A percentile compares a stretch with the other conserved stretches of the same genome.
Evolutionary conservation across 2,329 filamentous ascomycete species (phyloP).

Genomic region (Rachicladosporium sp.): DNA sequence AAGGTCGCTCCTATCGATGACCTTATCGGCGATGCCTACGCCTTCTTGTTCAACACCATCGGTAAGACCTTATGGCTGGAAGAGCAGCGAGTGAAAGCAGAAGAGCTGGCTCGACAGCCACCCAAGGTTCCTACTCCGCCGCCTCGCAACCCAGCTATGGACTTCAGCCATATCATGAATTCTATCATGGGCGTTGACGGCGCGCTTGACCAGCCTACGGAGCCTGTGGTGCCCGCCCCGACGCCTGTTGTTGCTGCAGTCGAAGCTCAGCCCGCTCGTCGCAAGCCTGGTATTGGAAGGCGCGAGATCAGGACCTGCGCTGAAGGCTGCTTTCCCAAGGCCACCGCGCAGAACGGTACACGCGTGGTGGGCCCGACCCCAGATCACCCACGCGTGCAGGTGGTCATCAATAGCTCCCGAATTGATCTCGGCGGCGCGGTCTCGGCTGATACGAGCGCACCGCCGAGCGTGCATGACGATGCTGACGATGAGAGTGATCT

Average conservation of each 20-base stretch:
- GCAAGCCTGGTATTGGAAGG: slow-evolving; percentile 47
- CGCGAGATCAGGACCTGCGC: slow-evolving; percentile 47
- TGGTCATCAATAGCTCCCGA: slow-evolving; percentile 17
- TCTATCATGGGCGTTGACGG: slow-evolving; percentile 13
- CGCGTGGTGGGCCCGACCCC: slow-evolving; percentile 3
- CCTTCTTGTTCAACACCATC: slow-evolving; percentile 58
- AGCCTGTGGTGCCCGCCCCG: slow-evolving; percentile 6
- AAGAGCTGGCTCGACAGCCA: slow-evolving; percentile 16
- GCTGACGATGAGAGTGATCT: slow-evolving; percentile 45
- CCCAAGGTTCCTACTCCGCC: not conserved
- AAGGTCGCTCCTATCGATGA: slow-evolving; percentile 81
- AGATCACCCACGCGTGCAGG: slow-evolving; percentile 11
- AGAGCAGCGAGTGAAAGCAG: slow-evolving; percentile 14
- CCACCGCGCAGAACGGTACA: slow-evolving; percentile 8
- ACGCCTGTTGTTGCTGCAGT: slow-evolving; percentile 1
- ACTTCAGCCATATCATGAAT: slow-evolving; percentile 23
- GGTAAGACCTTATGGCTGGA: slow-evolving; percentile 46
- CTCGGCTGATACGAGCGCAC: slow-evolving; percentile 37
- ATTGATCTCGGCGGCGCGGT: slow-evolving; percentile 20
- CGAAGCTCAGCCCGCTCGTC: slow-evolving; percentile 14
- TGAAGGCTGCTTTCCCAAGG: slow-evolving; percentile 40
- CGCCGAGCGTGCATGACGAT: slow-evolving; percentile 42
- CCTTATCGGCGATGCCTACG: slow-evolving; percentile 83
- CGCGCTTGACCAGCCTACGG: slow-evolving; percentile 8
- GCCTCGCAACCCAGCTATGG: slow-evolving; percentile 20